A percentile compares a stretch with the other conserved stretches of the same genome.
Evolutionary conservation across 2,329 filamentous ascomycete genomes (phyloP).

Genomic region (Stagonosporopsis rhizophila): DNA sequence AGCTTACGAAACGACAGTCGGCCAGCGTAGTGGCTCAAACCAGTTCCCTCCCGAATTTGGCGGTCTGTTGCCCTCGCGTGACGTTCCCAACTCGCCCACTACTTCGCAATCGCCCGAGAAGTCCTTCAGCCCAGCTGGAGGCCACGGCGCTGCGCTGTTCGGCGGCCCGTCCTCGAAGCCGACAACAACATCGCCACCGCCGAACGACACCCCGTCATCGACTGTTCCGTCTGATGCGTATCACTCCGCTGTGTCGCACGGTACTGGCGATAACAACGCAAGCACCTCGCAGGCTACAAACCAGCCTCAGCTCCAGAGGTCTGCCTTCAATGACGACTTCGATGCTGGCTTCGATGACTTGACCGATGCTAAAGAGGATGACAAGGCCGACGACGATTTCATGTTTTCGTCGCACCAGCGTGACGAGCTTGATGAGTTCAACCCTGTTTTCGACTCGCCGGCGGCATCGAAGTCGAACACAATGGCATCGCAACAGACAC

Average conservation of each 20-base stretch:
- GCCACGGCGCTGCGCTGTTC: slow-evolving; percentile 51
- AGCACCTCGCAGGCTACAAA: slow-evolving; percentile 38
- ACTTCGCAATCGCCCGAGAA: slow-evolving; percentile 49
- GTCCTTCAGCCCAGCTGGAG: slow-evolving; percentile 46
- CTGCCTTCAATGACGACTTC: slow-evolving; percentile 74
- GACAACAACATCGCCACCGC: slow-evolving; percentile 48
- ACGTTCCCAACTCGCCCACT: slow-evolving; percentile 57
- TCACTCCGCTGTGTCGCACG: slow-evolving; percentile 51
- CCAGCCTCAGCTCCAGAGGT: slow-evolving; percentile 51
- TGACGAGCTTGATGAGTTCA: slow-evolving; percentile 78
- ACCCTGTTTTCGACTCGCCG: slow-evolving; percentile 78
- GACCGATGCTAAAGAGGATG: slow-evolving; percentile 80
- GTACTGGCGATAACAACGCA: slow-evolving; percentile 47
- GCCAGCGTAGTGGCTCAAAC: slow-evolving; percentile 48
- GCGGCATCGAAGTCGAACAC: slow-evolving; percentile 58
- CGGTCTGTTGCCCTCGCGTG: slow-evolving; percentile 62
- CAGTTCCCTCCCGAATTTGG: slow-evolving; percentile 63
- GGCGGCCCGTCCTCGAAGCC: slow-evolving; percentile 47
- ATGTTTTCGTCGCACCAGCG: slow-evolving; percentile 69
- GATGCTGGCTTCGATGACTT: slow-evolving; percentile 84
- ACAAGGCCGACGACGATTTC: slow-evolving; percentile 78
- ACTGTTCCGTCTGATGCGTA: slow-evolving; percentile 53
- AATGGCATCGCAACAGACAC: slow-evolving; percentile 53
- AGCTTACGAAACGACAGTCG: slow-evolving; percentile 58
- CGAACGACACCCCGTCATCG: slow-evolving; percentile 49